Evolutionary conservation across 768 basidiomycete species (phyloP), one percentile per base, ranked within the genome.

Genomic region (Candolleomyces aberdarensis): DNA sequence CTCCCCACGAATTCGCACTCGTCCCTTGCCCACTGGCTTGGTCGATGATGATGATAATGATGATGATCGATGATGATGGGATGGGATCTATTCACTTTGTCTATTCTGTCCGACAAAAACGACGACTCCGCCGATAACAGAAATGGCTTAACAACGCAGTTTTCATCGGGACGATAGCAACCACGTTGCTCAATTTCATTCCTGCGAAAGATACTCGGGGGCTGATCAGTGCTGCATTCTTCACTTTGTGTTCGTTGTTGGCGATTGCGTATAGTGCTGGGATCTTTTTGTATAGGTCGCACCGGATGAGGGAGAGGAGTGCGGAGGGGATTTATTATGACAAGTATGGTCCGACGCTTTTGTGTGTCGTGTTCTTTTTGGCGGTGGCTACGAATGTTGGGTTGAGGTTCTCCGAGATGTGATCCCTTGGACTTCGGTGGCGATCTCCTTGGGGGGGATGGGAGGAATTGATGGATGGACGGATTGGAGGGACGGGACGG

Each of bases 111-210:
- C 43, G 56, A 61, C 36, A 36, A 36, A 36, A n/a, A n/a, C n/a
- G n/a, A 40, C 36, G 36, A 36, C 36, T 36, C 36, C 36, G 36
- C 36, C 36, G 36, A 36, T 36, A 32, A 20, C 71, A 96, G 92
- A 91, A 88, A 84, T 96, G 94, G 94, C 78, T 95, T 47, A 86
- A 92, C 67, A 92, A 87, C 65, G 84, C 91, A 0, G 91, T 97
- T 56, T 85, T 96, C 69, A 87, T 95, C 63, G 92, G 92, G 41
- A 85, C 90, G 13, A 94, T 97, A 64, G 93, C 95, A 19, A 94
- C 95, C 44, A 88, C 92, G 20, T 81, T 96, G 53, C 82, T 95
- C 50, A 95, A 96, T 75, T 98, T 98, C 68, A 77, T 89, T 48
- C 80, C 86, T 53, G 76, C 89, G 13, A 77, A 88, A 43, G 88